Conservation (phyloP, 106 monocot genomes). For the Dendrobium officinale region DNA sequence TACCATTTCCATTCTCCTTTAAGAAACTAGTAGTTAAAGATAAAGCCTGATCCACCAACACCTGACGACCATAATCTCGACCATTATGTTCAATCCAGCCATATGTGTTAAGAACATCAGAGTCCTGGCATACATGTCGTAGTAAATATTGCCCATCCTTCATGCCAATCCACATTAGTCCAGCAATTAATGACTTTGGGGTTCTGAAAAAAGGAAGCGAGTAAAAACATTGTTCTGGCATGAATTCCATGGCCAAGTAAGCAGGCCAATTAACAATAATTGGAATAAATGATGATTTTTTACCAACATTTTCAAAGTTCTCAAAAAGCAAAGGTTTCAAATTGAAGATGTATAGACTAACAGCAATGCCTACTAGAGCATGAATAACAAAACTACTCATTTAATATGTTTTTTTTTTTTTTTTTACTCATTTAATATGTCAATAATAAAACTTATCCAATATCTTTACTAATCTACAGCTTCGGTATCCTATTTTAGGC, state of each 20-base stretch:
- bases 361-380: background rate
- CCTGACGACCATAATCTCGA: constrained; percentile 79
- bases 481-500: too few species aligned
- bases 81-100: constrained; percentile 98
- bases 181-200: constrained; percentile 71
- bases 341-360: background rate
- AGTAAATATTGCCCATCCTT: constrained; percentile 80
- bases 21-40: constrained; percentile 76
- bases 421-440: too few species aligned
- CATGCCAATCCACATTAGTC: constrained; percentile 93
- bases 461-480: background rate
- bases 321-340: background rate
- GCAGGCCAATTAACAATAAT: background rate
- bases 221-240: background rate
- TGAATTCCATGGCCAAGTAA: background rate
- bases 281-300: background rate
- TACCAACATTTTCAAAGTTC: background rate
- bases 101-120: constrained; percentile 81
- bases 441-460: background rate
- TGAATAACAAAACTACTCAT: background rate
- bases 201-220: constrained; percentile 33
- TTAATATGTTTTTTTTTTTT: too few species aligned
- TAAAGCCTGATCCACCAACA: constrained; percentile 62
- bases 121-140: constrained; percentile 92
- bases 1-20: constrained; percentile 54